Base-by-base conservation (phyloP, 352 stramenopile genomes). In the Pythium sp. region DNA sequence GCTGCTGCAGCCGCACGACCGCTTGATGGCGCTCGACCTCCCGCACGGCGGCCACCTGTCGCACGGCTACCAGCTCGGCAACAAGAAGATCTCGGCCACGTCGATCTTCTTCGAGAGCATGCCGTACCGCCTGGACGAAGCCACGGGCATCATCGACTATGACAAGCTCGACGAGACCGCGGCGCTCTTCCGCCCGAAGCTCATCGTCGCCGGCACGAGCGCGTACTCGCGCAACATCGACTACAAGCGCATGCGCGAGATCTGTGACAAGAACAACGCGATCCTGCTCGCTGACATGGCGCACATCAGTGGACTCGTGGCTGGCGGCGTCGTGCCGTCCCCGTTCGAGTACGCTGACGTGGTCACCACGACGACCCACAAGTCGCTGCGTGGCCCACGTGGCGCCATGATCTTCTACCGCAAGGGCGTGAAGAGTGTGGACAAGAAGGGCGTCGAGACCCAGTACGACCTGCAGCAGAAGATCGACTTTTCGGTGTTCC, bases 351-450 rank as follows among this genome's bases (percentile, higher is more conserved):
- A 97, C 74, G 93, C 94, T 1, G 98, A 99, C 77, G 97, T 99
- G 57, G 98, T 99, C 36, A 99, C 97, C 38, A 99, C 98, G 18
- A 99, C 98, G 46, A 99, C 97, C 49, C 98, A 99, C 90, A 99
- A 99, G 86, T 99, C 93, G 67, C 87, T 99, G 28, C 90, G 98
- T 67, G 98, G 98, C 41, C 98, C 98, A 11, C 92, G 98, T 69
- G 98, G 97, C 54, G 98, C 97, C 54, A 99, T 99, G 97, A 99
- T 99, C 81, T 99, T 99, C 77, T 99, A 98, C 84, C 87, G 97
- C 64, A 99, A 99, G 82, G 97, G 90, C 9, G 76, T 97, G 49
- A 84, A 94, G 61, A 91, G 85, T 63, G 85, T 92, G 0, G 97
- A 98, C 70, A 99, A 99, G 82, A 99, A 99, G 82, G 97, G 97